A percentile compares a stretch with the other conserved stretches of the same genome.
phyloP scores from a whole-genome alignment of 495 filamentous ascomycete species.

The Aspergillus leporis region DNA sequence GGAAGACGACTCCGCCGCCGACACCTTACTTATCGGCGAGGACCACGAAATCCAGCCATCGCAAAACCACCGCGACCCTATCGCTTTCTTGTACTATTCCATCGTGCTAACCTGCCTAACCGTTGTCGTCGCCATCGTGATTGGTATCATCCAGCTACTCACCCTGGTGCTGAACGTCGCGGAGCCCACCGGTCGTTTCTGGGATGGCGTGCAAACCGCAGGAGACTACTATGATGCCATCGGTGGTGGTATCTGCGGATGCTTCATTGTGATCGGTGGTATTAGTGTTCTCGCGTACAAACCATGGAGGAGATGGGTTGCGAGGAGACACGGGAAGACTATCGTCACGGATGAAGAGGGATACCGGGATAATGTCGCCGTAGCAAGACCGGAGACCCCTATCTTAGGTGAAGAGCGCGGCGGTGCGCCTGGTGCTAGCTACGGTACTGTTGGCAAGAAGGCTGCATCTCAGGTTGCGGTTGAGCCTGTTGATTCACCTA shows the following conservation, averaged over 20 bases:
- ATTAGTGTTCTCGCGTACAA: slow-evolving; percentile 71
- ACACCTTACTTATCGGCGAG: slow-evolving; percentile 15
- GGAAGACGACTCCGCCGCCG: slow-evolving; percentile 19
- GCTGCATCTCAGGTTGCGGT: slow-evolving; percentile 4
- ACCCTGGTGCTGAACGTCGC: slow-evolving; percentile 74
- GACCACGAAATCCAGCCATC: slow-evolving; percentile 27
- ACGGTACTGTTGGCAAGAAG: slow-evolving; percentile 16
- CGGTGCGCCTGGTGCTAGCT: background rate
- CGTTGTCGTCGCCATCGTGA: slow-evolving; percentile 81
- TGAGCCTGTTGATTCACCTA: background rate
- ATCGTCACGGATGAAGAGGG: slow-evolving; percentile 25
- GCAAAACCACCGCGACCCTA: slow-evolving; percentile 61
- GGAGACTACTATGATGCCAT: slow-evolving; percentile 86
- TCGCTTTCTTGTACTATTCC: slow-evolving; percentile 92
- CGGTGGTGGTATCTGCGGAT: slow-evolving; percentile 78
- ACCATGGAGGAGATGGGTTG: slow-evolving; percentile 71
- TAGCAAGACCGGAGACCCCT: slow-evolving; percentile 8
- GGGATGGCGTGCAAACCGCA: slow-evolving; percentile 76
- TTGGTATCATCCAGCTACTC: slow-evolving; percentile 83
- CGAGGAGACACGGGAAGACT: slow-evolving; percentile 39
- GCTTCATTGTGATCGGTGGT: slow-evolving; percentile 75
- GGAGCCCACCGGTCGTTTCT: slow-evolving; percentile 72
- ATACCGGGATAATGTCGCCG: slow-evolving; percentile 20
- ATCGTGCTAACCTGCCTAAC: slow-evolving; percentile 86
- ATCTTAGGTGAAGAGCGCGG: slow-evolving; percentile 10